Evolutionary conservation across 2,329 filamentous ascomycete species (phyloP).

Genomic region (Fusarium odoratissimum): DNA sequence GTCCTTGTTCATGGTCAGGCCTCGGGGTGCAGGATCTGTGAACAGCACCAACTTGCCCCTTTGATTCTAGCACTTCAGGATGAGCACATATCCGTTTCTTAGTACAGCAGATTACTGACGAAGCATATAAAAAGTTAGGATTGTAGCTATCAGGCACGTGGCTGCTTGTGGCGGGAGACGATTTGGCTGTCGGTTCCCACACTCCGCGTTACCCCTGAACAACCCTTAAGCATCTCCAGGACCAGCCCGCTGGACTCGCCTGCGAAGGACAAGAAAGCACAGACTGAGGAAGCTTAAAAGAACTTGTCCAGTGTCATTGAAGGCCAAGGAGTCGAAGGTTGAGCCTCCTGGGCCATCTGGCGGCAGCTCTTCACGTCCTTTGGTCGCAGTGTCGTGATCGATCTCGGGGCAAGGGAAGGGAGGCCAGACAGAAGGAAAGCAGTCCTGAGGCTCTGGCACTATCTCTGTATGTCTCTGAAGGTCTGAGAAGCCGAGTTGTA

Average conservation of each 20-base stretch:
- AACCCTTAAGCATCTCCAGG: not conserved
- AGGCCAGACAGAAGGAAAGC: not conserved
- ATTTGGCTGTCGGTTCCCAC: not conserved
- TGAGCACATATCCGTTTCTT: too few relatives aligned
- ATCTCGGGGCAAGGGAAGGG: not conserved
- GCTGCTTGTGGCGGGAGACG: not conserved
- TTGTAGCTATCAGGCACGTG: not conserved
- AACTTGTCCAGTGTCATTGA: accelerated
- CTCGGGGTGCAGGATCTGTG: not conserved
- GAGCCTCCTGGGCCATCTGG: not conserved
- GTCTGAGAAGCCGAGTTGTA: not conserved
- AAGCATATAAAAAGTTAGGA: accelerated
- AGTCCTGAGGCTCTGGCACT: accelerated
- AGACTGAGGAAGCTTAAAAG: accelerated
- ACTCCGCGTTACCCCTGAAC: not conserved
- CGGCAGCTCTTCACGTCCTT: not conserved
- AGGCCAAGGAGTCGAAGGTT: too few relatives aligned
- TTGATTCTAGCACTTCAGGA: not conserved
- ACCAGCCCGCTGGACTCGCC: too few relatives aligned
- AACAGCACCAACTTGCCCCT: not conserved
- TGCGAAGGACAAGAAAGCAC: not conserved
- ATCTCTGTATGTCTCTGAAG: not conserved
- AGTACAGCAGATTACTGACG: accelerated
- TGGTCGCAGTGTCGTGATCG: not conserved
- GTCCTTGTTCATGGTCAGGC: too few relatives aligned